These are phyloP conservation scores for Xylaria sp. DNA, from an alignment of 2,329 filamentous ascomycete species.

Conservation along the genomic window DNA sequence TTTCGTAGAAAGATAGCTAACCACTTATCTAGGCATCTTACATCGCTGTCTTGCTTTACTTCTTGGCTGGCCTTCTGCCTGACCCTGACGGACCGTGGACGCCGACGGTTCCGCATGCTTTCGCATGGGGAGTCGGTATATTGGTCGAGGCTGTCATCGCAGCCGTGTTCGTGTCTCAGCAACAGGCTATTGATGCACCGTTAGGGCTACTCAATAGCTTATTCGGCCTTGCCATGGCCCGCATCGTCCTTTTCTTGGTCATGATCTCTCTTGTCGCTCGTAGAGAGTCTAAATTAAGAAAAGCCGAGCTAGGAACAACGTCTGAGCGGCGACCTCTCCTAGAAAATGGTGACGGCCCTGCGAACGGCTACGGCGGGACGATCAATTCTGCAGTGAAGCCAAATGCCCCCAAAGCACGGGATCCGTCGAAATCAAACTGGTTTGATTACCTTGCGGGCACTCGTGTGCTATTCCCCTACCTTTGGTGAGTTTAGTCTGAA, in stretches of 20 bases:
- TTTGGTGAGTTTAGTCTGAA: conserved; percentile 50
- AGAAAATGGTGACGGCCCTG: conserved; percentile 51
- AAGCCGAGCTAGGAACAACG: conserved; percentile 45
- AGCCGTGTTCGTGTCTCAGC: conserved; percentile 48
- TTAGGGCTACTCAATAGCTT: conserved; percentile 46
- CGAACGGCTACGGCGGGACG: conserved; percentile 45
- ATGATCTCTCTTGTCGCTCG: conserved; percentile 50
- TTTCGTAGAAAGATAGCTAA: conserved; percentile 23
- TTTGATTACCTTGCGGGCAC: conserved; percentile 59
- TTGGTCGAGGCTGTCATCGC: conserved; percentile 52
- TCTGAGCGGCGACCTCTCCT: conserved; percentile 54
- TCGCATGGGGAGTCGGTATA: conserved; percentile 51
- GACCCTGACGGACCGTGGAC: conserved; percentile 58
- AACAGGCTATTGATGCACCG: conserved; percentile 46
- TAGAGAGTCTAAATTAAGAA: conserved; percentile 49
- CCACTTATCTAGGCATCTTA: conserved; percentile 49
- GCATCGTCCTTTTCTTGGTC: conserved; percentile 48
- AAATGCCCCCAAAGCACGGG: conserved; percentile 26
- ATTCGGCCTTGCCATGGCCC: conserved; percentile 47
- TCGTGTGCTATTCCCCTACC: conserved; percentile 56
- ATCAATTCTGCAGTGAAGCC: conserved; percentile 24
- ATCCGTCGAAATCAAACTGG: conserved; percentile 50
- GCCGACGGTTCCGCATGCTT: conserved; percentile 50
- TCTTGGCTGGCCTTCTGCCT: conserved; percentile 54
- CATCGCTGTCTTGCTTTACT: conserved; percentile 55